Percentiles rank a stretch among this genome's conserved stretches.
Conservation (phyloP, 2,329 filamentous ascomycete genomes). For the Penicillium verrucosum region DNA sequence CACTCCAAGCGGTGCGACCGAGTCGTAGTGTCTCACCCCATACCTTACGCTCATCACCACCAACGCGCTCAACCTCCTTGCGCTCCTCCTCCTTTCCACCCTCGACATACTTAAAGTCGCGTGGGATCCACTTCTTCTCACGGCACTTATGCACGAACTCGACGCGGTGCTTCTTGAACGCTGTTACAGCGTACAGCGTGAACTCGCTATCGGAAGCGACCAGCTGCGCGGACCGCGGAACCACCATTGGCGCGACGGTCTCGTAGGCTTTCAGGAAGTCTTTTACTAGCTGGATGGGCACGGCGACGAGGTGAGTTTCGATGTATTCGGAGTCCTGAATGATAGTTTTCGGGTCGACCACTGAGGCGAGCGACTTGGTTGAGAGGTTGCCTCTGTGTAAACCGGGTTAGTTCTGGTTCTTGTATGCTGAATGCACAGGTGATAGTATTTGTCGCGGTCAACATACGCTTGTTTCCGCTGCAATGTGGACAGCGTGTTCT, state of each 20-base stretch:
- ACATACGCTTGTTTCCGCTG: constrained; percentile 83
- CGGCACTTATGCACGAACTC: constrained; percentile 92
- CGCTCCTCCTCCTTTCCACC: constrained; percentile 87
- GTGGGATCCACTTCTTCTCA: constrained; percentile 90
- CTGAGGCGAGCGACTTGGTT: constrained; percentile 86
- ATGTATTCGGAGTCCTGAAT: constrained; percentile 93
- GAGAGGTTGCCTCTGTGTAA: constrained; percentile 75
- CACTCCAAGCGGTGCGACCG: constrained; percentile 88
- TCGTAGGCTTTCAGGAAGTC: constrained; percentile 91
- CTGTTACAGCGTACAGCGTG: constrained; percentile 79
- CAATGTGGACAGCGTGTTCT: constrained; percentile 74
- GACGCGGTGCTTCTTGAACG: constrained; percentile 83
- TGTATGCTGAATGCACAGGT: not conserved
- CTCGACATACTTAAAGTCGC: constrained; percentile 90
- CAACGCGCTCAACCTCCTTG: constrained; percentile 76
- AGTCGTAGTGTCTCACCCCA: constrained; percentile 89
- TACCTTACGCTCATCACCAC: constrained; percentile 81
- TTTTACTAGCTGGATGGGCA: constrained; percentile 75
- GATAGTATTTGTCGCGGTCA: no score
- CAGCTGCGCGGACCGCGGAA: constrained; percentile 78
- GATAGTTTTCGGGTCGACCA: constrained; percentile 76
- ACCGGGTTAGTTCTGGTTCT: not conserved
- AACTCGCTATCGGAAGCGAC: constrained; percentile 88
- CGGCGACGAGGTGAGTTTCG: constrained; percentile 88
- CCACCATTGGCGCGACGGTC: constrained; percentile 83